Base-by-base conservation (phyloP, 176 grass and related monocot species). In the Otatea glauca region DNA sequence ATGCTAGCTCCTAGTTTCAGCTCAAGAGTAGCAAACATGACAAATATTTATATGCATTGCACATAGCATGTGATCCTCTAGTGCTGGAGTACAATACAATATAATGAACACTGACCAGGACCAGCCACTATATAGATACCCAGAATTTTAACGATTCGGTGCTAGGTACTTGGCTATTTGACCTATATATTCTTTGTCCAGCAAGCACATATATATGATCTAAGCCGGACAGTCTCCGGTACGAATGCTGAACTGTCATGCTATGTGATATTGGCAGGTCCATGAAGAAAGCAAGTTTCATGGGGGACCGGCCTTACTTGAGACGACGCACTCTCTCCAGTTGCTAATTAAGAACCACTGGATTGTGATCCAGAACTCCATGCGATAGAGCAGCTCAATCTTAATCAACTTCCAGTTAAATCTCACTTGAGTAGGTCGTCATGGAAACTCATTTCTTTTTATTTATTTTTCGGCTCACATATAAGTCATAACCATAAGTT, bases 251-350 rank as follows among this genome's bases (percentile, higher is more conserved):
- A 56, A 56, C 18, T 9, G 53, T 21, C 53, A 3, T 50, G 48
- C 48, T 64, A 25, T 61, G 70, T 51, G 56, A 75, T 23, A 48
- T 20, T 54, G 81, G 38, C n/a, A 51, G 59, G 21, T 41, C 81
- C 81, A 50, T 32, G 7, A 72, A 73, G 47, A 25, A 32, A 45
- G 18, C 20, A 44, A 23, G 41, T 20, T 24, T 15, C 15, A n/a
- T 7, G 68, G 17, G 17, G 53, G 48, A 50, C 48, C 44, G 5
- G 16, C 16, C 7, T 56, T 56, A 7, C 16, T 5, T 16, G 48
- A 50, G 48, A 54, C 17, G 48, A 54, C 51, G 51, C 51, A 2
- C 18, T 9, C 53, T 6, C 53, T 29, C 69, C 11, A 2, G 13
- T 25, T 47, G 25, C n/a, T 50, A 44, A 44, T 44, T 25, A 14